Percentiles rank a stretch among this genome's conserved stretches.
phyloP scores from a whole-genome alignment of 495 filamentous ascomycete genomes.

The Glonium stellatum region DNA sequence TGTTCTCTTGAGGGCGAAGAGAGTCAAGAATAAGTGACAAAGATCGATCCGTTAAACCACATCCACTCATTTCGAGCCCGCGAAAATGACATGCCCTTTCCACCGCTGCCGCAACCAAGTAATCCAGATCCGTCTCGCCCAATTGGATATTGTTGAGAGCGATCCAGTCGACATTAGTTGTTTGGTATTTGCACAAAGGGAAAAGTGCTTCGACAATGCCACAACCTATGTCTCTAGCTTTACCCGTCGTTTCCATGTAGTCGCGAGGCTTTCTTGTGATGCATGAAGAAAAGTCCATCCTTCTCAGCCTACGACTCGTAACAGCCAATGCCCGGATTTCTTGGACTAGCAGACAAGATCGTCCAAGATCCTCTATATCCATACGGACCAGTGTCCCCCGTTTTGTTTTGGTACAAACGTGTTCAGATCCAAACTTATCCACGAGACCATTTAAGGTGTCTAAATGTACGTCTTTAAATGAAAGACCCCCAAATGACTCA shows the following conservation, averaged over 20 bases:
- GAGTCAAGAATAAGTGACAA: slow-evolving; percentile 52
- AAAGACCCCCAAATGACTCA: slow-evolving; percentile 78
- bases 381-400: slow-evolving; percentile 51
- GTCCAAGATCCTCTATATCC: slow-evolving; percentile 51
- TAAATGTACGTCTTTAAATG: slow-evolving; percentile 69
- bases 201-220: slow-evolving; percentile 74
- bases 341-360: slow-evolving; percentile 59
- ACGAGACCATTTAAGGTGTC: slow-evolving; percentile 55
- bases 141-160: slow-evolving; percentile 74
- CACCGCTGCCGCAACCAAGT: slow-evolving; percentile 59
- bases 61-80: slow-evolving; percentile 74
- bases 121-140: slow-evolving; percentile 73
- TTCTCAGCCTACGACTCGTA: slow-evolving; percentile 54
- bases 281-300: slow-evolving; percentile 58
- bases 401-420: slow-evolving; percentile 51
- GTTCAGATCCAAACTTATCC: slow-evolving; percentile 57
- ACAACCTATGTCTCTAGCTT: slow-evolving; percentile 59
- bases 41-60: slow-evolving; percentile 58
- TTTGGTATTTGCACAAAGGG: slow-evolving; percentile 63
- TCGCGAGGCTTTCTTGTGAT: slow-evolving; percentile 46
- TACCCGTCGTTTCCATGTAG: slow-evolving; percentile 43
- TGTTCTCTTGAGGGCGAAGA: slow-evolving; percentile 57
- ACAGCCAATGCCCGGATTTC: slow-evolving; percentile 66
- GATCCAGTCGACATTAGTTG: slow-evolving; percentile 76
- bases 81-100: slow-evolving; percentile 60